phyloP scores from a whole-genome alignment of 2,329 filamentous ascomycete species.

The Apiospora saccharicola region DNA sequence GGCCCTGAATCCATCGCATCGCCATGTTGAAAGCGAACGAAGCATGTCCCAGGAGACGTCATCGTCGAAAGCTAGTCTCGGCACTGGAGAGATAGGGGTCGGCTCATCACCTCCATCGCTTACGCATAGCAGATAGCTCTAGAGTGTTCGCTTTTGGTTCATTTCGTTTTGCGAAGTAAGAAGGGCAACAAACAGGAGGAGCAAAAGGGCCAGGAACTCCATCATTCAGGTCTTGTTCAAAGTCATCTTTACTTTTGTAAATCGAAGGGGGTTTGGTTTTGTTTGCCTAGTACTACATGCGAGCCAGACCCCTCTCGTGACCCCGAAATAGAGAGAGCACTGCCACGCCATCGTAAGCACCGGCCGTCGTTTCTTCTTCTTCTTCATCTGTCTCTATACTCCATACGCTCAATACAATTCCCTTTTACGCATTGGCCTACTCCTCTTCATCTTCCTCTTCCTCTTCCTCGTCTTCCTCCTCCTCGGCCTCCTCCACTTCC shows the following conservation, averaged over 20 bases:
- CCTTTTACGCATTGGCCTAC: slow-evolving; percentile 24
- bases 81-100: neutral
- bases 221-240: neutral
- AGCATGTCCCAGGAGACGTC: too few relatives aligned
- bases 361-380: neutral
- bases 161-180: neutral
- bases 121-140: neutral
- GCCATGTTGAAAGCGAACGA: neutral
- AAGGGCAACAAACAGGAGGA: neutral
- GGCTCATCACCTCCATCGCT: neutral
- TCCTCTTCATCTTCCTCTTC: slow-evolving; percentile 35
- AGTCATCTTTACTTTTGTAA: neutral
- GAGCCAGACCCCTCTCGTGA: neutral
- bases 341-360: neutral
- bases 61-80: neutral
- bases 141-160: slow-evolving; percentile 18
- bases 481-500: slow-evolving; percentile 35
- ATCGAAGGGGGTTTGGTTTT: neutral
- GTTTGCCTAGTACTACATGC: neutral
- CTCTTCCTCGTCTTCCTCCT: slow-evolving; percentile 36
- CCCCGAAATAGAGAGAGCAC: neutral
- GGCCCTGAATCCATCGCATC: neutral
- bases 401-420: neutral
- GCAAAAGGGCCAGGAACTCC: neutral
- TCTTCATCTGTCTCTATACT: neutral